Base-by-base conservation (phyloP, 2,329 filamentous ascomycete genomes). In the Apiospora pterosperma region DNA sequence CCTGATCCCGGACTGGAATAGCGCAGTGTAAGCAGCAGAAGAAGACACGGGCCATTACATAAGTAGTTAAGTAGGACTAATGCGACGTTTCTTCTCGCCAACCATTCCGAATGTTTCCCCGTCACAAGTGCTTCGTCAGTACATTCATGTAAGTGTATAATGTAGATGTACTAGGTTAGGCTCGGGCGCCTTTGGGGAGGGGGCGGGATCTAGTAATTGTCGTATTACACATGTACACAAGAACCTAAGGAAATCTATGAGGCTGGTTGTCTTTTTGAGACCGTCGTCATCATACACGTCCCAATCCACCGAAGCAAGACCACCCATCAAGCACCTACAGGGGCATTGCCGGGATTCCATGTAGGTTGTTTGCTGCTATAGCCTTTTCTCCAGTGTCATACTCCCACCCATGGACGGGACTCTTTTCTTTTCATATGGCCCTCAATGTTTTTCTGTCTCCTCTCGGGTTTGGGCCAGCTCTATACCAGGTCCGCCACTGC, bases 191-290 rank as follows among this genome's bases (percentile, higher is more conserved):
- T 14, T 23, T 16, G 19, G 19, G 48, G n/a, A n/a, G n/a, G n/a
- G n/a, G n/a, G n/a, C n/a, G n/a, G 48, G 23, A 39, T 60, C 58
- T 60, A 60, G 36, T 60, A 38, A 25, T 23, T 39, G 34, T 60
- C 58, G 58, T 60, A 60, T 60, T 60, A 60, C 58, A 60, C 58
- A 60, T 60, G 58, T 60, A 60, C 58, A 60, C 58, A 39, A 39
- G 58, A 39, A 36, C 58, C 58, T 28, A 60, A 60, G 36, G 36
- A 39, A 60, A 36, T 60, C 58, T 60, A 60, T 28, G 34, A 60
- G 58, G 58, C 58, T 60, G 25, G 48, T 55, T 34, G 34, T 34
- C 34, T 36, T 60, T 60, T 38, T 25, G 58, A 60, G 58, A 60
- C 34, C 34, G 34, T 36, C 34, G 58, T 60, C 58, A 60, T 55